These are phyloP conservation scores for Sporothrix variecibatus DNA, from an alignment of 2,329 filamentous ascomycete species.

Conservation along the genomic window DNA sequence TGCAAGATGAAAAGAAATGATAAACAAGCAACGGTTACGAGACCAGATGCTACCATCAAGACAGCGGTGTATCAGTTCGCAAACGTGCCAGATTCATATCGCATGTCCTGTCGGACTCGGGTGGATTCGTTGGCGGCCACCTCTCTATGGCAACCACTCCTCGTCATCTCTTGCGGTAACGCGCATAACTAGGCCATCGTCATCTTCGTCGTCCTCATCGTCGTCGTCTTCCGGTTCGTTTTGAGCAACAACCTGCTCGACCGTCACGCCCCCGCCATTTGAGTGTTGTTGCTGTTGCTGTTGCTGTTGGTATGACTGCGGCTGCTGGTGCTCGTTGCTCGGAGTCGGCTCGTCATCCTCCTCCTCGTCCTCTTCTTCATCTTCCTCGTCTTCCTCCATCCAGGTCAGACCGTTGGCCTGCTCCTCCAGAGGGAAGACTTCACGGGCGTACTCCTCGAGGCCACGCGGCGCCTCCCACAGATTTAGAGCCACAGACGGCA, in stretches of 20 bases:
- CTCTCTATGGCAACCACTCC: slow-evolving; percentile 57
- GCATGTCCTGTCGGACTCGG: background rate
- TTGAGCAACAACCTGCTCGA: slow-evolving; percentile 22
- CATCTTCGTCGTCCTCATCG: slow-evolving; percentile 52
- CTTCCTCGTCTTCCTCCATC: slow-evolving; percentile 66
- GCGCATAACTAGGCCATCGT: slow-evolving; percentile 61
- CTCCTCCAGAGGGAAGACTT: slow-evolving; percentile 93
- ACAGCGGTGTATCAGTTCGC: background rate
- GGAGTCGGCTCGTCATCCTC: slow-evolving; percentile 44
- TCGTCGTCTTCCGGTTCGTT: slow-evolving; percentile 34
- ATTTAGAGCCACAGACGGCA: slow-evolving; percentile 73
- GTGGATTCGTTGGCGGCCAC: background rate
- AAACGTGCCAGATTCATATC: background rate
- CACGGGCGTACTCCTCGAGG: slow-evolving; percentile 90
- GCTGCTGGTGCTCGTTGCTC: slow-evolving; percentile 10
- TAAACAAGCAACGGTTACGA: background rate
- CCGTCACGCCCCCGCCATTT: slow-evolving; percentile 39
- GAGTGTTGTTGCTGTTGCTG: background rate
- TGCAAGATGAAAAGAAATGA: background rate
- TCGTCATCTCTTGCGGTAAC: slow-evolving; percentile 60
- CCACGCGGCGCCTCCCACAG: slow-evolving; percentile 91
- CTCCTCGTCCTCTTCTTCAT: slow-evolving; percentile 41
- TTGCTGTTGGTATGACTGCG: background rate
- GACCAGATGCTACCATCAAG: background rate
- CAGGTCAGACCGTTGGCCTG: slow-evolving; percentile 90